Conservation (phyloP, 2,329 filamentous ascomycete genomes). For the Cytospora paraplurivora region DNA sequence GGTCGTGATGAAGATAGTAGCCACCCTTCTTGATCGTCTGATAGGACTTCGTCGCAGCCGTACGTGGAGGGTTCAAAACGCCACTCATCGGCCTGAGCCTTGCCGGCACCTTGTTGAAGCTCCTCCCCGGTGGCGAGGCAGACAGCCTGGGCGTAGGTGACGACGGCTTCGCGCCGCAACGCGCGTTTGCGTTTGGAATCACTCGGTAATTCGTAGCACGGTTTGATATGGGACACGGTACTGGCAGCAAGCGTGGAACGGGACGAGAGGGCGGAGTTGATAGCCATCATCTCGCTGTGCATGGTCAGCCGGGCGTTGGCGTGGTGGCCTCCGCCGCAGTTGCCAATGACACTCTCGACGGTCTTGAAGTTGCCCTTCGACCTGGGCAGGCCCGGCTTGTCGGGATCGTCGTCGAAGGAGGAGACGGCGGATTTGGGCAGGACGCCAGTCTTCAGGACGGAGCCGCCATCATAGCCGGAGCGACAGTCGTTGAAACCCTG, state of each 20-base stretch:
- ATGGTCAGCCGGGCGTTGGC: conserved; percentile 50
- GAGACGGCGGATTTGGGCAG: conserved; percentile 40
- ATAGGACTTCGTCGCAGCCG: conserved; percentile 39
- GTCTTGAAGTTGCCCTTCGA: conserved; percentile 41
- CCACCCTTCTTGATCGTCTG: conserved; percentile 31
- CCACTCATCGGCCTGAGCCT: conserved; percentile 46
- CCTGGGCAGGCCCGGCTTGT: conserved; percentile 37
- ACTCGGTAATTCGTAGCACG: conserved; percentile 51
- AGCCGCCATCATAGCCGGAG: conserved; percentile 50
- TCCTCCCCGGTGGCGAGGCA: conserved; percentile 38
- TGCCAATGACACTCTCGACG: conserved; percentile 39
- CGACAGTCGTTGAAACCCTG: conserved; percentile 54
- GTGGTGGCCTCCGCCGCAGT: conserved; percentile 38
- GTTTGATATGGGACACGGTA: conserved; percentile 50
- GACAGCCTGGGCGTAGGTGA: conserved; percentile 48
- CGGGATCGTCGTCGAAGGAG: conserved; percentile 39
- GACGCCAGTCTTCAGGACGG: conserved; percentile 49
- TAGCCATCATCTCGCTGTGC: conserved; percentile 60
- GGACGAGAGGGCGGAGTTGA: conserved; percentile 50
- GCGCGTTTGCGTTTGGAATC: conserved; percentile 50
- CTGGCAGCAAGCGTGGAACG: conserved; percentile 46
- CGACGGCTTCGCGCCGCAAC: conserved; percentile 45
- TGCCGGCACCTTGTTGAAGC: conserved; percentile 37
- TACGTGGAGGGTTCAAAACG: conserved; percentile 50
- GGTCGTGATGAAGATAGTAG: conserved; percentile 32